A percentile compares a stretch with the other conserved stretches of the same genome.
phyloP scores from a whole-genome alignment of 2,329 filamentous ascomycete genomes.

The Cladosporium sp. region DNA sequence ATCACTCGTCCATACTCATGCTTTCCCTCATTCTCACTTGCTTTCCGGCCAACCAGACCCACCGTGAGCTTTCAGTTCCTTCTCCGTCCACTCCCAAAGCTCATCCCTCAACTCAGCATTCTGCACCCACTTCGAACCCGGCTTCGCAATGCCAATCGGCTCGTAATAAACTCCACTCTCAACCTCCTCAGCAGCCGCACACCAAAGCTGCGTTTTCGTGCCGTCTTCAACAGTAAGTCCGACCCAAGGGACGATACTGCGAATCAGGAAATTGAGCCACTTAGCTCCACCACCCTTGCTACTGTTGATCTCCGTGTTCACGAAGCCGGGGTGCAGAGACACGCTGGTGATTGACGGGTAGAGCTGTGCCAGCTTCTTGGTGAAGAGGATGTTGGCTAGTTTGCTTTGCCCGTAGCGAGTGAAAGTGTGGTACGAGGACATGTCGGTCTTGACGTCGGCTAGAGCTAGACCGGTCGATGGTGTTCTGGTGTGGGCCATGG shows the following conservation, averaged over 20 bases:
- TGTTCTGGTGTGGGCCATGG: constrained; percentile 22
- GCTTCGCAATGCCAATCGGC: constrained; percentile 32
- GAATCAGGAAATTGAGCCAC: constrained; percentile 25
- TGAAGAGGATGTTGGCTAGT: constrained; percentile 47
- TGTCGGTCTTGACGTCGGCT: constrained; percentile 39
- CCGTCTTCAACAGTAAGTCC: constrained; percentile 26
- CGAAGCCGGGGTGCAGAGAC: constrained; percentile 46
- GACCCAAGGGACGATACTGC: constrained; percentile 13
- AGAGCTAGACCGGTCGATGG: constrained; percentile 16
- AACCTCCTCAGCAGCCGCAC: constrained; percentile 34
- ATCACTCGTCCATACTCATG: neutral
- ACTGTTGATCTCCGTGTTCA: constrained; percentile 40
- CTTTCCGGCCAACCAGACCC: constrained; percentile 6
- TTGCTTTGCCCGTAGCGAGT: constrained; percentile 47
- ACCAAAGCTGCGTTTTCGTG: constrained; percentile 41
- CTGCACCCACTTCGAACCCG: constrained; percentile 18
- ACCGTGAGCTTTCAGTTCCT: constrained; percentile 19
- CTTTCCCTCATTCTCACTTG: neutral
- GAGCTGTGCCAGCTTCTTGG: constrained; percentile 36
- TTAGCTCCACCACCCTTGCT: constrained; percentile 16
- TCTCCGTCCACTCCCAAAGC: constrained; percentile 37
- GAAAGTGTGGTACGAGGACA: constrained; percentile 29
- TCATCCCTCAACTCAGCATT: constrained; percentile 28
- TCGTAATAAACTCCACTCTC: constrained; percentile 42
- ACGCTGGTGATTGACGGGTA: constrained; percentile 44